A percentile compares a stretch with the other conserved stretches of the same genome.
Evolutionary conservation across 2,329 filamentous ascomycete genomes (phyloP).

Genomic region (Emergomyces africanus): DNA sequence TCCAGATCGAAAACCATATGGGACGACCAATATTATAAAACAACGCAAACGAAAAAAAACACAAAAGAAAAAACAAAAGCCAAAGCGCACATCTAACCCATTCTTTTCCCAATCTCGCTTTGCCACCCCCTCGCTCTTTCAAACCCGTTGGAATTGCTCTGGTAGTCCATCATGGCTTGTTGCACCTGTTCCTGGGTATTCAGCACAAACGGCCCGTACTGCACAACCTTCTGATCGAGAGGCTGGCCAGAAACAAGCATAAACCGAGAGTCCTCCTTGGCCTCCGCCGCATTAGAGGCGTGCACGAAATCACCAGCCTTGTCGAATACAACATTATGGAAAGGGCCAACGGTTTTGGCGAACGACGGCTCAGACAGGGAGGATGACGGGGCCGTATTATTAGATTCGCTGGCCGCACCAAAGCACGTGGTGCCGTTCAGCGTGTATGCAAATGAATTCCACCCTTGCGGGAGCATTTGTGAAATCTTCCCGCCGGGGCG

Average conservation of each 20-base stretch:
- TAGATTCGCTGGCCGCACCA: constrained; percentile 40
- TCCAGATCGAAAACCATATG: neutral
- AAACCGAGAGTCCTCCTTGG: constrained; percentile 41
- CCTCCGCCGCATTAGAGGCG: constrained; percentile 53
- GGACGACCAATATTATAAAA: neutral
- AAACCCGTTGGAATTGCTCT: constrained; percentile 62
- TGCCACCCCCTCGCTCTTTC: constrained; percentile 67
- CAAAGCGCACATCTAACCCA: constrained; percentile 27
- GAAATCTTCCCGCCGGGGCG: constrained; percentile 63
- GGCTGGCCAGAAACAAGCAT: constrained; percentile 67
- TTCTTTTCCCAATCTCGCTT: constrained; percentile 75
- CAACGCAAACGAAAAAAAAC: neutral
- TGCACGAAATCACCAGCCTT: constrained; percentile 63
- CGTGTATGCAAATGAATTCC: constrained; percentile 84
- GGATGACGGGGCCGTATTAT: constrained; percentile 16
- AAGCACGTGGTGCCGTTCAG: constrained; percentile 58
- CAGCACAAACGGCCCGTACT: constrained; percentile 78
- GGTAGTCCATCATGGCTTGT: constrained; percentile 64
- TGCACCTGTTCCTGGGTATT: constrained; percentile 59
- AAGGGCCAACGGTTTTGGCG: constrained; percentile 49
- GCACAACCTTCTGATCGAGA: constrained; percentile 65
- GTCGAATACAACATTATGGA: constrained; percentile 83
- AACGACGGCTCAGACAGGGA: constrained; percentile 1
- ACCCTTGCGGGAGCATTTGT: constrained; percentile 64
- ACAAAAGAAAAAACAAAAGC: no score